Conservation (phyloP, 306 rosid genomes). For the Phaseolus lunatus region DNA sequence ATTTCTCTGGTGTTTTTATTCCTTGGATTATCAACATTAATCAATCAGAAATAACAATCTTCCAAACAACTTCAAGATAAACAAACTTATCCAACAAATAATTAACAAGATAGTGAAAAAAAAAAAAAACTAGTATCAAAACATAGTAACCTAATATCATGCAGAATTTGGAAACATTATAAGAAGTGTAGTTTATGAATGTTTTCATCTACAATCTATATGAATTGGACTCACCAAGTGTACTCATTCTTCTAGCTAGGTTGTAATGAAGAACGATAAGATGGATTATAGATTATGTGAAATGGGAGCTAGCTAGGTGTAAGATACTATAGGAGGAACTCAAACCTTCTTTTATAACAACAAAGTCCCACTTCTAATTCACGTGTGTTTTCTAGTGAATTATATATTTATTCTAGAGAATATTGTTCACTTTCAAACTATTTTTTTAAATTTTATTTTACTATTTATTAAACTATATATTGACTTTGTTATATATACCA, state of each 20-base stretch:
- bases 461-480: no score
- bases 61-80: no score
- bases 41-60: no score
- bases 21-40: no score
- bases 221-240: not conserved
- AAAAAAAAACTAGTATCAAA: not conserved
- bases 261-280: not conserved
- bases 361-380: not conserved
- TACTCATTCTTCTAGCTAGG: not conserved
- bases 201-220: not conserved
- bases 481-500: no score
- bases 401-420: not conserved
- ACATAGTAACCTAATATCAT: not conserved
- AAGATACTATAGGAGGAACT: not conserved
- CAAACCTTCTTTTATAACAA: not conserved
- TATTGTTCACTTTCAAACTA: not conserved
- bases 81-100: no score
- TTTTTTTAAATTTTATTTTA: no score
- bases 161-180: not conserved
- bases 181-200: not conserved
- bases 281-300: not conserved
- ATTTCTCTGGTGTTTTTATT: no score
- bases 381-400: not conserved
- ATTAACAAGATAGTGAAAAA: not conserved
- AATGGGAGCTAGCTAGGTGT: not conserved